Base-by-base conservation (phyloP, 208 protist genomes). In the Trypanosoma boissoni region DNA sequence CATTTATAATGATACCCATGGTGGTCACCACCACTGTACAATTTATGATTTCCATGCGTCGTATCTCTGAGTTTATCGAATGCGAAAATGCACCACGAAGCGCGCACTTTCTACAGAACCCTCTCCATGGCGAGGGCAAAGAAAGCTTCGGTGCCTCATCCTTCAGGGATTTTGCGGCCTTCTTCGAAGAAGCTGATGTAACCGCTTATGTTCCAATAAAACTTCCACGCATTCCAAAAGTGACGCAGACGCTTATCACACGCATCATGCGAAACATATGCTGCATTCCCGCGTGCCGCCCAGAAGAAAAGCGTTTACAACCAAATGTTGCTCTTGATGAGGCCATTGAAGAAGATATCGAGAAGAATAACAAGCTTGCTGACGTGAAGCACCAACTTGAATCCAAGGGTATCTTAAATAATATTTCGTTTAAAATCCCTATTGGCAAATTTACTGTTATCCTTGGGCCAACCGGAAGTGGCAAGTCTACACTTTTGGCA, bases 1-100 rank as follows among this genome's bases (percentile, higher is more conserved):
- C 95, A 3, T 91, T 96, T 43, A 83, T 92, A 31, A 86, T 95
- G 78, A 83, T 98, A 16, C 94, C 96, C 1, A 63, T 68, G 59
- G 28, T 28, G 8, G 36, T 65, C 31, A 58, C 28, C 14, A 31
- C 24, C 0, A 50, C 16, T 16, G 48, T 34, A n/a, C 76, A 96
- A 50, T 93, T 76, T 48, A 29, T 73, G 23, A 77, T 97, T 26
- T 86, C 92, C n/a, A 45, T 85, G 52, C 58, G 55, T 21, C 81
- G 93, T 42, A 54, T 97, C 16, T 60, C 59, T 8, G 41, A 52
- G 18, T 97, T 92, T 61, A 43, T 96, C 21, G 74, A 78, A 28
- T 70, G 70, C 45, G 62, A 80, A 29, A 76, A 85, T 55, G 50
- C 54, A 5, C 10, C 29, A n/a, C 14, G 36, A 20, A n/a, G n/a